Evolutionary conservation across 352 stramenopile genomes (phyloP), one percentile per base, ranked within the genome.

Genomic region (Blastocystis sp.): DNA sequence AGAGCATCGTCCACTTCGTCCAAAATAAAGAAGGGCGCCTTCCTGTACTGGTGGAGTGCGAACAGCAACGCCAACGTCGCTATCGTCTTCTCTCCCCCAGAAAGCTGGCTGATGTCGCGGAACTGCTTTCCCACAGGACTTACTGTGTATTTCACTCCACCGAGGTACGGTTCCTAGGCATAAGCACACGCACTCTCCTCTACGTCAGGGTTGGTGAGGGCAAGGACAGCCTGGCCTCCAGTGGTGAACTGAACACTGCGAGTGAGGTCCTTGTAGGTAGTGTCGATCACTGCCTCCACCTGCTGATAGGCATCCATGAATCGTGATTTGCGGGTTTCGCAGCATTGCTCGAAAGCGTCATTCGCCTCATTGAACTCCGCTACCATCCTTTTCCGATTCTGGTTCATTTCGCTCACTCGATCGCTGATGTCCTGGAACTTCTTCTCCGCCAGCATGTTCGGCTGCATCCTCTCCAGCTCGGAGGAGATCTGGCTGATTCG

Each of bases 81-180:
- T 0, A 99, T 95, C 0, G 96, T 99, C 91, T 98, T 98, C 92
- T 99, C 97, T 15, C 97, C 97, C 50, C 97, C 97, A 29, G 95
- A 98, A 6, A 99, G 91, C 89, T 99, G 96, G 76, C 98, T 95
- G 94, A 98, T 98, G 87, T 98, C 95, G 70, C 96, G 93, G 90
- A 98, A 98, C 29, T 96, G 94, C 92, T 99, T 99, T 94, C 98
- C 98, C 3, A 97, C 97, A 29, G 97, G 97, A 96, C 98, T 99
- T 0, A 97, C 97, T 89, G 97, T 98, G 94, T 98, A 99, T 92
- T 98, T 98, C 90, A 99, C 95, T 7, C 97, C 97, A 13, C 89
- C 90, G n/a, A 98, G 90, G 90, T 98, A 99, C 26, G 97, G 97
- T 89, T 99, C 97, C 79, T 97, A 93, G 3, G 91, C 91, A 80